Conservation (phyloP, 495 filamentous ascomycete species). For the Podospora appendiculata region DNA sequence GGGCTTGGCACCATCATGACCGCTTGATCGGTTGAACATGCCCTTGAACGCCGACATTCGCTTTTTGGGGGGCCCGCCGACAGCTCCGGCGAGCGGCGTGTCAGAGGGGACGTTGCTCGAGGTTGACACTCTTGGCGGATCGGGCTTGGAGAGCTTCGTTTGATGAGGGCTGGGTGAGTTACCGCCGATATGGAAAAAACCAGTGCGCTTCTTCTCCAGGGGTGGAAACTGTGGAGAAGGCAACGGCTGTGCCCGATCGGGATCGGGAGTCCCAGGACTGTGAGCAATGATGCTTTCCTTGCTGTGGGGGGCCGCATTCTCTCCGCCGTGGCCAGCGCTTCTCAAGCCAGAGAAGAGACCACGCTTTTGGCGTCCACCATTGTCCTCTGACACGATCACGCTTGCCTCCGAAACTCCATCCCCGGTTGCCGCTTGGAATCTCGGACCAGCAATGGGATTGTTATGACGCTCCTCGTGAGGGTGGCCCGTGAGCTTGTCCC, state of each 20-base stretch:
- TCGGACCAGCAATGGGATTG: slow-evolving; percentile 4
- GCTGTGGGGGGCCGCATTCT: slow-evolving; percentile 13
- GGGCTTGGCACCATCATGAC: neutral
- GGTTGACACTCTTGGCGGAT: slow-evolving; percentile 11
- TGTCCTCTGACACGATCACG: slow-evolving; percentile 22
- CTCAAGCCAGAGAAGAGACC: slow-evolving; percentile 9
- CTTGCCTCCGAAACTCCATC: slow-evolving; percentile 31
- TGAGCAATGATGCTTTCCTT: slow-evolving; percentile 25
- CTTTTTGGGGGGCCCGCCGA: slow-evolving; percentile 20
- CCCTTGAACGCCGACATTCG: slow-evolving; percentile 23
- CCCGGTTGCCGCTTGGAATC: slow-evolving; percentile 11
- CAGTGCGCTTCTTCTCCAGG: slow-evolving; percentile 11
- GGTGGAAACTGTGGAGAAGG: slow-evolving; percentile 8
- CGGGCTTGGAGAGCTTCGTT: slow-evolving; percentile 1
- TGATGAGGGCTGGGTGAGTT: neutral
- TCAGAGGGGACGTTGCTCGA: slow-evolving; percentile 8
- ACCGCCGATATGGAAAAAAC: slow-evolving; percentile 12
- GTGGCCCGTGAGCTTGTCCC: slow-evolving; percentile 21
- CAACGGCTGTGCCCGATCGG: slow-evolving; percentile 6
- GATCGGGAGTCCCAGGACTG: slow-evolving; percentile 12
- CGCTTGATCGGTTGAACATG: slow-evolving; percentile 9
- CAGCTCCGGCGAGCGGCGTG: slow-evolving; percentile 4
- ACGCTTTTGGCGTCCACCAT: slow-evolving; percentile 9
- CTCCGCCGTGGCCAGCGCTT: slow-evolving; percentile 3
- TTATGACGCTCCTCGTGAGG: slow-evolving; percentile 23